Percentiles rank a stretch among this genome's conserved stretches.
Conservation (phyloP, 371 early-diverging fungal species). For the Apophysomyces trapeziformis region DNA sequence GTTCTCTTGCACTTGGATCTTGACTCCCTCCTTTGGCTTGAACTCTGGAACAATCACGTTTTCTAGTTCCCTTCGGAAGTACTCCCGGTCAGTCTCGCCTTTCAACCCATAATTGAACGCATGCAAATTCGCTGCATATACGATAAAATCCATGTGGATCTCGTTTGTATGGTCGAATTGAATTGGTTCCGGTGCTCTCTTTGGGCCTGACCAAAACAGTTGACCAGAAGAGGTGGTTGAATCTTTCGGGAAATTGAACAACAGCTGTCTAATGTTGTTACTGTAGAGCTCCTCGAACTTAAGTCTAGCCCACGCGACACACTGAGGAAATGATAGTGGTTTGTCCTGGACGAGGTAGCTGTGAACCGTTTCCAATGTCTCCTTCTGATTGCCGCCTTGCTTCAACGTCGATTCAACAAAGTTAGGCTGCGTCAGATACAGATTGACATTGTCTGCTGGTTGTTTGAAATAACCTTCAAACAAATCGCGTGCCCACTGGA, state of each 20-base stretch:
- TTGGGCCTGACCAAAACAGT: slow-evolving; percentile 99
- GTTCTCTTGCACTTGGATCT: slow-evolving; percentile 95
- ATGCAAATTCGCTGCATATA: slow-evolving; percentile 92
- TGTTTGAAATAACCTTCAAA: slow-evolving; percentile 96
- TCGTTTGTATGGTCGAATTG: slow-evolving; percentile 77
- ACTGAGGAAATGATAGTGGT: slow-evolving; percentile 88
- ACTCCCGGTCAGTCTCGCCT: slow-evolving; percentile 71
- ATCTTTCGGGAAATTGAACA: slow-evolving; percentile 96
- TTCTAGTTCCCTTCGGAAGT: slow-evolving; percentile 69
- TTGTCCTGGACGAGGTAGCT: slow-evolving; percentile 77
- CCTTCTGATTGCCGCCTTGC: slow-evolving; percentile 83
- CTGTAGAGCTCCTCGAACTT: slow-evolving; percentile 93
- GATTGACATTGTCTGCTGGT: slow-evolving; percentile 92
- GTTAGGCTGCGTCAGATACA: slow-evolving; percentile 84
- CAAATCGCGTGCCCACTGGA: slow-evolving; percentile 99
- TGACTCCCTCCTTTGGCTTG: slow-evolving; percentile 91
- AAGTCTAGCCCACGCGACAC: slow-evolving; percentile 91
- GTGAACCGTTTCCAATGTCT: slow-evolving; percentile 72
- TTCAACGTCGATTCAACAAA: slow-evolving; percentile 81
- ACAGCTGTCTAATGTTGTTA: slow-evolving; percentile 92
- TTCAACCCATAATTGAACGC: slow-evolving; percentile 95
- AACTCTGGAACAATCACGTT: slow-evolving; percentile 86
- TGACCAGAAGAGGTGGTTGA: slow-evolving; percentile 92
- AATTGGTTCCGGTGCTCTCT: slow-evolving; percentile 93
- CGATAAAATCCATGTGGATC: slow-evolving; percentile 92